A percentile compares a stretch with the other conserved stretches of the same genome.
Evolutionary conservation across 306 rosid genomes (phyloP).

Genomic region (Styphnolobium japonicum): DNA sequence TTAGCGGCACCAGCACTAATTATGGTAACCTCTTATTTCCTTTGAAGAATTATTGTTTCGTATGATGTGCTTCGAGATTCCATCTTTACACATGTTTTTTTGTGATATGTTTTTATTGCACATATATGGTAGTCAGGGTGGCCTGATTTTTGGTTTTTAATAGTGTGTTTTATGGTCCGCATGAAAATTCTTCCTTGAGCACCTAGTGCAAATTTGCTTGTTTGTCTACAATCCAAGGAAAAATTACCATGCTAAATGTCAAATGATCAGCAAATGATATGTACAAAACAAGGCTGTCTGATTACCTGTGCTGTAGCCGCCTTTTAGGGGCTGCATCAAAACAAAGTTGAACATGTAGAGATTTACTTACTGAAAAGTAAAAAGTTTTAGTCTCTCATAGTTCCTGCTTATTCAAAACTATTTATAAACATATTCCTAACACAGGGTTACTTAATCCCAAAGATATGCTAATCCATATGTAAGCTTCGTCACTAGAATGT

Average conservation of each 20-base stretch:
- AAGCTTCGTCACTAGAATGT: background rate
- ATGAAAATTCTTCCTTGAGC: background rate
- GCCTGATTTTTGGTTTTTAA: background rate
- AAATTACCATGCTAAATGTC: background rate
- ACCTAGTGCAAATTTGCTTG: background rate
- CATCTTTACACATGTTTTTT: background rate
- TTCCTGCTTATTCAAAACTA: background rate
- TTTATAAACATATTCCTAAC: background rate
- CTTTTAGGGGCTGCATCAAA: background rate
- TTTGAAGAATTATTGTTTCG: background rate
- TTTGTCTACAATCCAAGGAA: background rate
- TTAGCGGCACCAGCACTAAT: constrained; percentile 73
- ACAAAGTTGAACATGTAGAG: background rate
- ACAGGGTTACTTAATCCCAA: background rate
- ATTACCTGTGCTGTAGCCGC: background rate
- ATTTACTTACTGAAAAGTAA: background rate
- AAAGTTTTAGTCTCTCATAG: background rate
- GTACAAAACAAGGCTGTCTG: background rate
- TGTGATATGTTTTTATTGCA: background rate
- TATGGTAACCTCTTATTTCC: constrained; percentile 55
- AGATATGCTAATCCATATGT: background rate
- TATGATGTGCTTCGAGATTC: constrained; percentile 5
- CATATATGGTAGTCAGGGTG: background rate
- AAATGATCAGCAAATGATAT: background rate
- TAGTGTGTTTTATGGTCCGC: background rate